Conservation (phyloP, 768 basidiomycete genomes). For the Mycena amicta region DNA sequence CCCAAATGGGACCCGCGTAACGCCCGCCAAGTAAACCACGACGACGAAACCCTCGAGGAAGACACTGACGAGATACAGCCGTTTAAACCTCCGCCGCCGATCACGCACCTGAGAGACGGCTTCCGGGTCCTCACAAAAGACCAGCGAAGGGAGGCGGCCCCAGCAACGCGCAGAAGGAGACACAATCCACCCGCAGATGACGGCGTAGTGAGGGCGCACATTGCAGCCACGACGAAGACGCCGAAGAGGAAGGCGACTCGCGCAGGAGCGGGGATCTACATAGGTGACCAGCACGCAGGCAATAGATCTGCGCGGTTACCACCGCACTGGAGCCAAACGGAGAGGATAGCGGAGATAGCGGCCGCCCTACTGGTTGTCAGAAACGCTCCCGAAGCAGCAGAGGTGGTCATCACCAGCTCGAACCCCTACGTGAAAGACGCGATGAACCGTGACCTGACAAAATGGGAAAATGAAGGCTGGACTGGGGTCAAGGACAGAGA, state of each 20-base stretch:
- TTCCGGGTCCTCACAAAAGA: not conserved
- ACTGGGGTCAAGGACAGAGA: not conserved
- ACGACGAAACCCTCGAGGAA: not conserved
- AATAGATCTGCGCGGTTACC: not conserved
- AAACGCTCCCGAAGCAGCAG: not conserved
- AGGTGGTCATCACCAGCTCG: not conserved
- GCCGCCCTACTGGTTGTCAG: not conserved
- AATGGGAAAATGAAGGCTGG: not conserved
- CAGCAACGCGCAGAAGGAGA: not conserved
- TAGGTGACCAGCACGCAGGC: not conserved
- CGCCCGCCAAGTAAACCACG: not conserved
- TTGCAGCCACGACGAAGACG: not conserved
- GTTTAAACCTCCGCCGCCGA: not conserved
- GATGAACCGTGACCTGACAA: not conserved
- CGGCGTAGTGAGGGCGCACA: not conserved
- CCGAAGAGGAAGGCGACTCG: not conserved
- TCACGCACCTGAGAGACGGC: not conserved
- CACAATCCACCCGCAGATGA: not conserved
- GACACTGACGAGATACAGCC: not conserved
- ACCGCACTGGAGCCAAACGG: not conserved
- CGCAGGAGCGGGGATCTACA: not conserved
- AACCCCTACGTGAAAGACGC: not conserved
- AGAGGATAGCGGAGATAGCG: not conserved
- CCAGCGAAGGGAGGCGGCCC: not conserved
- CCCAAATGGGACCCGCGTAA: conserved; percentile 1